Evolutionary conservation across 768 basidiomycete species (phyloP), one percentile per base, ranked within the genome.

Genomic region (Amanita exitialis): DNA sequence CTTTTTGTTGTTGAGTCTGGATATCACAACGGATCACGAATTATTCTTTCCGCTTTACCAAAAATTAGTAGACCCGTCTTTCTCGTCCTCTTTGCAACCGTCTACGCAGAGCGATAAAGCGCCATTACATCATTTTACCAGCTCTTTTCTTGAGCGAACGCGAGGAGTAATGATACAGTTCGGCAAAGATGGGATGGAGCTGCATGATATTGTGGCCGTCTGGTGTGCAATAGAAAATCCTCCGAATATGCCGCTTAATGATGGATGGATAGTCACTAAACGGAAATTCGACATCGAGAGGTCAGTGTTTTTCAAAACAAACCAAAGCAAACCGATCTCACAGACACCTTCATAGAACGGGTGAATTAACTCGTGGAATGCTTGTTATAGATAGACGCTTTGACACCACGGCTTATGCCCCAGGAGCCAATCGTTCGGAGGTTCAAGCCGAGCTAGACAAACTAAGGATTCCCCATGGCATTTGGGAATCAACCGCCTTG

Each of bases 121-220:
- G 2, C 85, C 83, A 1, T 57, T 93, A 12, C 66, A 69, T 5
- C 85, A 90, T 62, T 89, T 93, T 61, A 88, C 89, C 6, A 85
- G 84, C 57, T 75, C 87, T 4, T 81, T 95, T 66, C 68, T 92
- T 1, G 81, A 86, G 61, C 75, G 80, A 39, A 78, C 87, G 3
- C 69, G 87, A 30, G 82, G 82, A 54, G 67, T 92, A 46, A 91
- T 94, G 85, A 52, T 79, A n/a, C 59, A 72, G 44, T 91, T 80
- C 54, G 90, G 90, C 6, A 81, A 84, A 54, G 91, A 94, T 61
- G 84, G 77, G 4, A 77, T 96, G 79, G 88, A 93, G 66, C 74
- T 94, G 50, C 93, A 97, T 59, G 93, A 97, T 58, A 86, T 92
- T 41, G 82, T 83, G 9, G 87, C 90, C 2, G 76, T 95, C 13